Conservation (phyloP, 2,329 filamentous ascomycete genomes). For the Pezicula rhizophila region DNA sequence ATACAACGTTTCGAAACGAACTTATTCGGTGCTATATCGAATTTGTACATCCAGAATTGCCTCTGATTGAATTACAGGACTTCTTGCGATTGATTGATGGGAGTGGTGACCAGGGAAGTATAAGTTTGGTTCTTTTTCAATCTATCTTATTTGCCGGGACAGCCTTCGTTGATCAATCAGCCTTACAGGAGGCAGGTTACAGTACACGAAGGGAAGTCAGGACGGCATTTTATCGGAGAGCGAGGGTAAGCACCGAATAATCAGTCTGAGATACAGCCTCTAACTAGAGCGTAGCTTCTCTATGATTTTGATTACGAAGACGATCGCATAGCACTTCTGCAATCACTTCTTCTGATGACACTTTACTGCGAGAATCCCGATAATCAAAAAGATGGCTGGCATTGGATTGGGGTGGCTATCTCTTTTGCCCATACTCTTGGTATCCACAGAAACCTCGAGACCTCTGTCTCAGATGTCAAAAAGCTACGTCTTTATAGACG, state of each 20-base stretch:
- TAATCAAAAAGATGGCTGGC: constrained; percentile 93
- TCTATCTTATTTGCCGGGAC: constrained; percentile 88
- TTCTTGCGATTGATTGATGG: constrained; percentile 53
- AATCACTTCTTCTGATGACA: constrained; percentile 81
- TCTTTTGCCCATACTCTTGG: constrained; percentile 87
- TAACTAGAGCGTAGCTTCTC: constrained; percentile 45
- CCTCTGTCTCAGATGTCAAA: constrained; percentile 63
- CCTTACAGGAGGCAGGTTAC: constrained; percentile 71
- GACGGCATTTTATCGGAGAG: constrained; percentile 79
- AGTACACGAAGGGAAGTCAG: constrained; percentile 69
- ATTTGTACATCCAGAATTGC: constrained; percentile 89
- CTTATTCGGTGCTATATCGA: constrained; percentile 76
- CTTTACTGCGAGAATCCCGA: constrained; percentile 95
- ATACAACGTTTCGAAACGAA: constrained; percentile 64
- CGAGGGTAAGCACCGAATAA: constrained; percentile 37
- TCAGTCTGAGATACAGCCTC: background rate
- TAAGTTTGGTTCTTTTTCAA: constrained; percentile 83
- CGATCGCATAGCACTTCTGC: constrained; percentile 78
- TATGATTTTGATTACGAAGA: constrained; percentile 93
- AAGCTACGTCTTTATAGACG: constrained; percentile 82
- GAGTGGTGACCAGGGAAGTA: constrained; percentile 62
- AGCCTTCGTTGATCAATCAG: constrained; percentile 74
- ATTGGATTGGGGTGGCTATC: constrained; percentile 93
- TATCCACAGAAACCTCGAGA: constrained; percentile 71
- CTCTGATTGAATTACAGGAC: constrained; percentile 63